These are phyloP conservation scores for Talaromyces sp. DNA, from an alignment of 2,329 filamentous ascomycete genomes.

Conservation along the genomic window DNA sequence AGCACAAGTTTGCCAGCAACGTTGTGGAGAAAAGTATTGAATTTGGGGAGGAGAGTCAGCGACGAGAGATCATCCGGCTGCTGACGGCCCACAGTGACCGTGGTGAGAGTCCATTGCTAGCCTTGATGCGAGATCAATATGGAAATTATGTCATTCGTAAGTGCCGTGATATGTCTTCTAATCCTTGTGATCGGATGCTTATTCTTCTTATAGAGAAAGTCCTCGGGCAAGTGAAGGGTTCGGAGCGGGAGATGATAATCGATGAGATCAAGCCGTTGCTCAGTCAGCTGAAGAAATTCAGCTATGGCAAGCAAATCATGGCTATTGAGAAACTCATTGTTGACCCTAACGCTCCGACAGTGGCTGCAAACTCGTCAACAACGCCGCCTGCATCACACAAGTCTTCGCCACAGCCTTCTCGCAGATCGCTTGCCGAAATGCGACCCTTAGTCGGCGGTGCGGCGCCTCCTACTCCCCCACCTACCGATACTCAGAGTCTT, in stretches of 20 bases:
- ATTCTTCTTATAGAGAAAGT: conserved; percentile 64
- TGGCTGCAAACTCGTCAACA: conserved; percentile 30
- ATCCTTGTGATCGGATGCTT: conserved; percentile 15
- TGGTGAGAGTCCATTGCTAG: conserved; percentile 64
- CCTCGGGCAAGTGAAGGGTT: conserved; percentile 56
- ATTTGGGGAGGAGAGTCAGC: conserved; percentile 63
- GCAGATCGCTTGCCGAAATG: conserved; percentile 29
- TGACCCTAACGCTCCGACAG: conserved; percentile 26
- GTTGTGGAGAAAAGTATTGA: conserved; percentile 92
- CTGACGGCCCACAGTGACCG: conserved; percentile 58
- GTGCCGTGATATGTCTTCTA: conserved; percentile 36
- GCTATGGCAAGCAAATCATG: conserved; percentile 61
- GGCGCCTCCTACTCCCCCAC: conserved; percentile 61
- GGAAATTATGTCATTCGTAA: conserved; percentile 96
- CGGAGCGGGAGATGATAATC: conserved; percentile 56
- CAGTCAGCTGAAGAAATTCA: conserved; percentile 57
- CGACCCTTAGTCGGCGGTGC: conserved; percentile 48
- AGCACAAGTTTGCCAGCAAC: conserved; percentile 95
- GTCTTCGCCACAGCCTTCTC: conserved; percentile 33
- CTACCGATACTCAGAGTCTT: conserved; percentile 60
- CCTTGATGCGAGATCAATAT: conserved; percentile 82
- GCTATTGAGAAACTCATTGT: conserved; percentile 57
- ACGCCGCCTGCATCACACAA: conserved; percentile 39
- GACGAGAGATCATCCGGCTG: conserved; percentile 61
- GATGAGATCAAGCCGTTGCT: conserved; percentile 61